phyloP scores from a whole-genome alignment of 2,329 filamentous ascomycete genomes.

The Aureobasidium namibiae region DNA sequence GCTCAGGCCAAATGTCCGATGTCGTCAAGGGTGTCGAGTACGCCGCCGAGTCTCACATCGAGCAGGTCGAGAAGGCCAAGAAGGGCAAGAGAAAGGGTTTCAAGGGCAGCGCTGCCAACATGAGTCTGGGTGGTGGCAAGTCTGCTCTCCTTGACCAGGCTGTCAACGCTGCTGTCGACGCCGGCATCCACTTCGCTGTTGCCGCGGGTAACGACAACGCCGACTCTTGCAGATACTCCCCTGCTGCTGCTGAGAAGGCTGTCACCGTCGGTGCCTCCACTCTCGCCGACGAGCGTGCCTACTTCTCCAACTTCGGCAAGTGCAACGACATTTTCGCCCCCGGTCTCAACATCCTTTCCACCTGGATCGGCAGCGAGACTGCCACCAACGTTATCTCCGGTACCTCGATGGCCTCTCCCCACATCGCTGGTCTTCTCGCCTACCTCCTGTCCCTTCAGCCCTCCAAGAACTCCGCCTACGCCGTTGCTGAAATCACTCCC shows the following conservation, averaged over 20 bases:
- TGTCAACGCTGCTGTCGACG: slow-evolving; percentile 86
- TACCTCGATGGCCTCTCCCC: slow-evolving; percentile 98
- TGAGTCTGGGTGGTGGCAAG: slow-evolving; percentile 98
- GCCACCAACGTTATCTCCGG: slow-evolving; percentile 98
- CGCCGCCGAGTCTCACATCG: slow-evolving; percentile 71
- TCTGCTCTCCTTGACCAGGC: slow-evolving; percentile 82
- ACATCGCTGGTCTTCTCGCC: slow-evolving; percentile 91
- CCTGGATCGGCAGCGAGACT: slow-evolving; percentile 95
- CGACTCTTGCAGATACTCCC: slow-evolving; percentile 98
- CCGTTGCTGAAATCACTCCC: slow-evolving; percentile 80
- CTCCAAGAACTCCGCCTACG: slow-evolving; percentile 78
- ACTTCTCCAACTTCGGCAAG: slow-evolving; percentile 99
- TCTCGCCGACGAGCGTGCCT: slow-evolving; percentile 88
- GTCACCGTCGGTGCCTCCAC: slow-evolving; percentile 95
- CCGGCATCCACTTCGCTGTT: slow-evolving; percentile 94
- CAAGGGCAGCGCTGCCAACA: slow-evolving; percentile 99
- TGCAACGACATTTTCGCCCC: slow-evolving; percentile 99
- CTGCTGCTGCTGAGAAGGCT: slow-evolving; percentile 81
- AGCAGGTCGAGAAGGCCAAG: slow-evolving; percentile 72
- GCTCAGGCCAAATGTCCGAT: slow-evolving; percentile 96
- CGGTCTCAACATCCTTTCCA: slow-evolving; percentile 92
- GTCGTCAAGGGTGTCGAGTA: slow-evolving; percentile 98
- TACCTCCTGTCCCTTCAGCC: slow-evolving; percentile 98
- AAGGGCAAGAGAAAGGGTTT: slow-evolving; percentile 86
- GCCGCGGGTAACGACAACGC: slow-evolving; percentile 98